phyloP scores from a whole-genome alignment of 83 land plant species.

The Picea abies region DNA sequence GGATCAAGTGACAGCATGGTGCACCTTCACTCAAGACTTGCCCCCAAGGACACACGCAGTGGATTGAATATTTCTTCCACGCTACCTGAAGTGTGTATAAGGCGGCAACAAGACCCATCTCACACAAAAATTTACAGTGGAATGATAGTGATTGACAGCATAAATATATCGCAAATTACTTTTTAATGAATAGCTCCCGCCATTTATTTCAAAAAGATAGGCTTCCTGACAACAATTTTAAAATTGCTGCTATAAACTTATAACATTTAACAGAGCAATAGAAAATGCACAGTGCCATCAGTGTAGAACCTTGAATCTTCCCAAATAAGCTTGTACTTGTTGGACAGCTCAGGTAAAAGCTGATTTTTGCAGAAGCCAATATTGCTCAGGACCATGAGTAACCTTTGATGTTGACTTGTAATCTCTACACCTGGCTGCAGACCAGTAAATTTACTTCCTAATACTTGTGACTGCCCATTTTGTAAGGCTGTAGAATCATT shows the following conservation, averaged over 20 bases:
- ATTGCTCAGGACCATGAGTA: conserved; percentile 90
- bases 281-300: neutral
- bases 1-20: no score
- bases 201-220: neutral
- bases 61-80: no score
- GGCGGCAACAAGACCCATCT: neutral
- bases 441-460: conserved; percentile 46
- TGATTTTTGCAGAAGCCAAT: conserved; percentile 87
- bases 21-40: no score
- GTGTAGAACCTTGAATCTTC: conserved; percentile 47
- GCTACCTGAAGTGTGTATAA: no score
- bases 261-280: neutral
- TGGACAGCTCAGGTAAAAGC: conserved; percentile 68
- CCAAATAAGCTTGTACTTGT: conserved; percentile 85
- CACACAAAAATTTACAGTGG: neutral
- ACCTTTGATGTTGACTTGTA: conserved; percentile 65
- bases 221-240: neutral
- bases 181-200: neutral
- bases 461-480: conserved; percentile 49
- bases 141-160: neutral
- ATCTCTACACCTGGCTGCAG: conserved; percentile 56
- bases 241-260: neutral
- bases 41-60: no score
- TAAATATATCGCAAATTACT: neutral
- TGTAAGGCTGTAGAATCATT: conserved; percentile 35